These are phyloP conservation scores for Aspergillus affinis DNA, from an alignment of 495 filamentous ascomycete genomes.

Conservation along the genomic window DNA sequence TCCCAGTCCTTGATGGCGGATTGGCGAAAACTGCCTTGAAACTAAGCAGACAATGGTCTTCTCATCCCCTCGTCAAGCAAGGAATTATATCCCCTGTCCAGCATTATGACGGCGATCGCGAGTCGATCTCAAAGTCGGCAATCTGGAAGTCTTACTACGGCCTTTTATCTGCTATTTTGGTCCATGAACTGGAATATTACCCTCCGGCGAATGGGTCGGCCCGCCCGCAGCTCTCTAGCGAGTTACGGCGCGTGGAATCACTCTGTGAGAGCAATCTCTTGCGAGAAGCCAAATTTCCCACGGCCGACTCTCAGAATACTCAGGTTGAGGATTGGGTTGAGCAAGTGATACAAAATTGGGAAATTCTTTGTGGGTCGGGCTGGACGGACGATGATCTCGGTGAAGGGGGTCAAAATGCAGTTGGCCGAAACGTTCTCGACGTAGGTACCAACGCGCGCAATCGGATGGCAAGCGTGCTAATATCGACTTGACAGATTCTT, in stretches of 20 bases:
- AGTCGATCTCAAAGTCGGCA: conserved; percentile 23
- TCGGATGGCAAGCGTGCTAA: conserved; percentile 1
- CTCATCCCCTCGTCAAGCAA: conserved; percentile 39
- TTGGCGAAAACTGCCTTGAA: conserved; percentile 38
- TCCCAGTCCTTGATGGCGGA: conserved; percentile 22
- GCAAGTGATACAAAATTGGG: conserved; percentile 81
- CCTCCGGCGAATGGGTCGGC: conserved; percentile 37
- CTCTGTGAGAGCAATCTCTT: conserved; percentile 73
- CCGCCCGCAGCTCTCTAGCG: conserved; percentile 63
- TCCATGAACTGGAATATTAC: conserved; percentile 34
- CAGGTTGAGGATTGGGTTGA: conserved; percentile 81
- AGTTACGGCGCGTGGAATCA: conserved; percentile 71
- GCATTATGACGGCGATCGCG: conserved; percentile 19
- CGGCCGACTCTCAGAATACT: conserved; percentile 68
- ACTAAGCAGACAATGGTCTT: conserved; percentile 42
- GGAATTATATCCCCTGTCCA: conserved; percentile 45
- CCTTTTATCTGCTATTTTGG: conserved; percentile 61
- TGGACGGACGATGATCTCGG: conserved; percentile 78
- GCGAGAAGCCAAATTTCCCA: conserved; percentile 76
- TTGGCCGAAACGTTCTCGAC: conserved; percentile 71
- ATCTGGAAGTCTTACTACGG: conserved; percentile 82
- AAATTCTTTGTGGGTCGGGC: conserved; percentile 66
- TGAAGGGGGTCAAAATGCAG: conserved; percentile 68
- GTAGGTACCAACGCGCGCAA: conserved; percentile 38
- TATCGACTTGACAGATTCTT: conserved; percentile 54